Percentiles rank a stretch among this genome's conserved stretches.
phyloP scores from a whole-genome alignment of 371 early-diverging fungal species.

The Gilbertella persicaria region DNA sequence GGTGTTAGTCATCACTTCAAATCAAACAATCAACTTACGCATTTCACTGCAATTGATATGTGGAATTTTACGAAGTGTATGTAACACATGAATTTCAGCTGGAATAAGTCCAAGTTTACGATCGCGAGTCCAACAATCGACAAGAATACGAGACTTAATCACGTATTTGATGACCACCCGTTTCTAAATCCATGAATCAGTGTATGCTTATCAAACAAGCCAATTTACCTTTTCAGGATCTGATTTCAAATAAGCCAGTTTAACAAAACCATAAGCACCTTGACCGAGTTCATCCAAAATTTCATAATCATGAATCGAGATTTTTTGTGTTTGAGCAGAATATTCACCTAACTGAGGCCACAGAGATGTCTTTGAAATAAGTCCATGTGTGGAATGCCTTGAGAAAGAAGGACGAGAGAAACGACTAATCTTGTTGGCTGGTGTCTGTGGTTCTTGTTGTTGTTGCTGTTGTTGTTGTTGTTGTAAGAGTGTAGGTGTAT shows the following conservation, averaged over 20 bases:
- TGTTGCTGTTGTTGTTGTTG: neutral
- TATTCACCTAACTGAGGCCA: constrained; percentile 24
- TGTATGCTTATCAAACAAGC: neutral
- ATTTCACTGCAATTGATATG: constrained; percentile 68
- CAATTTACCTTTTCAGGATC: constrained; percentile 45
- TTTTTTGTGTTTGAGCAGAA: constrained; percentile 40
- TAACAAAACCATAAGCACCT: constrained; percentile 75
- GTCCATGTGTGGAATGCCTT: neutral
- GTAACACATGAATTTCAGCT: constrained; percentile 71
- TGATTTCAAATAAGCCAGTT: constrained; percentile 43
- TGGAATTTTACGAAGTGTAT: constrained; percentile 58
- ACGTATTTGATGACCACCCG: constrained; percentile 76
- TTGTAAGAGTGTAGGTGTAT: neutral
- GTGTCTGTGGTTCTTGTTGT: neutral
- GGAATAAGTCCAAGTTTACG: constrained; percentile 64
- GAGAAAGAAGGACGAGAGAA: constrained; percentile 16
- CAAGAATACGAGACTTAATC: constrained; percentile 67
- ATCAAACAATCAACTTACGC: constrained; percentile 26
- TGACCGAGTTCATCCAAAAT: constrained; percentile 68
- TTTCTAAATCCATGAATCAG: constrained; percentile 24
- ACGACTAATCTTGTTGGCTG: neutral
- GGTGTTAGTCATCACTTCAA: neutral
- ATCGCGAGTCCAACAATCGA: constrained; percentile 70
- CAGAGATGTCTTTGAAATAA: constrained; percentile 1
- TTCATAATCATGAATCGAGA: constrained; percentile 58